phyloP scores from a whole-genome alignment of 2,329 filamentous ascomycete species.

The Aspergillus transmontanensis region DNA sequence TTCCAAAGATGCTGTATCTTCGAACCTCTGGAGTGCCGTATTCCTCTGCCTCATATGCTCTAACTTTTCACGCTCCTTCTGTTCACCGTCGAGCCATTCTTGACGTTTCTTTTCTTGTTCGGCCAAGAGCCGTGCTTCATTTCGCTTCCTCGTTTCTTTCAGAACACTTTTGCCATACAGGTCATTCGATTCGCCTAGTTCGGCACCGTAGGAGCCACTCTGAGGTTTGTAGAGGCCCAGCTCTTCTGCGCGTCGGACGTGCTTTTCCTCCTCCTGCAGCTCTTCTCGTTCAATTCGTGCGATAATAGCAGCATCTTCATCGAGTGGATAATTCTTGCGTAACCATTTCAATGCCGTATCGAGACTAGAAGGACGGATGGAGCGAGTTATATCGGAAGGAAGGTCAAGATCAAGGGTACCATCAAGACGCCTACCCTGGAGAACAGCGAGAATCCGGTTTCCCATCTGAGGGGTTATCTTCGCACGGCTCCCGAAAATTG shows the following conservation, averaged over 20 bases:
- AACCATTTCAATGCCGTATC: conserved; percentile 45
- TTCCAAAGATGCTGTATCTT: conserved; percentile 38
- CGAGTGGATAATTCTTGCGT: conserved; percentile 44
- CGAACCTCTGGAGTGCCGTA: conserved; percentile 39
- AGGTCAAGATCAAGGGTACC: conserved; percentile 50
- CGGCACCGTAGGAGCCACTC: conserved; percentile 46
- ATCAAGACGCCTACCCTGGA: conserved; percentile 47
- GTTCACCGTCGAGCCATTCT: conserved; percentile 57
- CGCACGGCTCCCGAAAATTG: conserved; percentile 36
- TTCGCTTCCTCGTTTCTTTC: conserved; percentile 41
- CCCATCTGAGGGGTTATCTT: conserved; percentile 34
- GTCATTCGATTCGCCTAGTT: conserved; percentile 44
- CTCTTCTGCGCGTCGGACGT: conserved; percentile 41
- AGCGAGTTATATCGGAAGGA: conserved; percentile 40
- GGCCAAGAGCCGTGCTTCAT: conserved; percentile 42
- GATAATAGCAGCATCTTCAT: conserved; percentile 53
- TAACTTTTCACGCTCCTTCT: conserved; percentile 39
- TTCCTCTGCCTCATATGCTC: conserved; percentile 35
- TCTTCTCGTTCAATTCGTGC: conserved; percentile 46
- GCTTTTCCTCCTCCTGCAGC: conserved; percentile 38
- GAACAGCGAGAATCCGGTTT: conserved; percentile 41
- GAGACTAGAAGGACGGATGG: conserved; percentile 35
- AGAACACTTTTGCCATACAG: conserved; percentile 47
- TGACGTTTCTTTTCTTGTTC: conserved; percentile 53
- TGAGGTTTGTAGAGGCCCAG: conserved; percentile 47